Evolutionary conservation across 2,329 filamentous ascomycete species (phyloP), one percentile per base, ranked within the genome.

Genomic region (Coleophoma crateriformis): DNA sequence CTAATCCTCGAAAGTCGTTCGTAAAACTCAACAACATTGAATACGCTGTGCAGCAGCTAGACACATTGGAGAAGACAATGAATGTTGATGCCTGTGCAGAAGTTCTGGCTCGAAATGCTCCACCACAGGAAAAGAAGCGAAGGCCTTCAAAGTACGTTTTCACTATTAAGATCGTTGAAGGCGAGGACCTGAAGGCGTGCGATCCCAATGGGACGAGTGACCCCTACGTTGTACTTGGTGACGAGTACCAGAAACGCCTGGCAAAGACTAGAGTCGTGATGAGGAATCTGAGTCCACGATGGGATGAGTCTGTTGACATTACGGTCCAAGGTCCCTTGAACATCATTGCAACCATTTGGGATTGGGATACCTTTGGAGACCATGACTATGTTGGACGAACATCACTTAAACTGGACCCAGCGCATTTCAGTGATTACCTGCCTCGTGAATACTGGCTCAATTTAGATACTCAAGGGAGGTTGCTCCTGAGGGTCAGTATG

Each of bases 1-100:
- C 67, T 71, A 61, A 71, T 57, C 47, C 13, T 42, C 41, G 33
- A 10, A 58, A 96, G 88, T 96, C 91, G 5, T 87, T 99, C 61
- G 90, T 99, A 54, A 99, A 97, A 69, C 79, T 99, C 58, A 99
- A 99, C 75, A 95, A 99, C 63, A 85, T 99, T 56, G 92, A 96
- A 69, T 97, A 90, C 68, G 92, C 91, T 5, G 90, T 95, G 71
- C 81, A 90, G 50, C 89, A 95, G 63, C 78, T 99, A 47, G 94
- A 99, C 65, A 90, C 88, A 67, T 77, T 99, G 7, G 92, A 97
- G 65, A 85, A 81, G 63, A 82, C 85, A 51, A 89, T 97, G 75
- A 91, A 96, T 60, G 90, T 95, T 12, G 94, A 99, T 65, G 86
- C 80, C 11, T 96, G 90, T 62, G 91, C 91, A 3, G 84, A 87